Conservation (phyloP, 2,329 filamentous ascomycete species). For the Xylariaceae sp. region DNA sequence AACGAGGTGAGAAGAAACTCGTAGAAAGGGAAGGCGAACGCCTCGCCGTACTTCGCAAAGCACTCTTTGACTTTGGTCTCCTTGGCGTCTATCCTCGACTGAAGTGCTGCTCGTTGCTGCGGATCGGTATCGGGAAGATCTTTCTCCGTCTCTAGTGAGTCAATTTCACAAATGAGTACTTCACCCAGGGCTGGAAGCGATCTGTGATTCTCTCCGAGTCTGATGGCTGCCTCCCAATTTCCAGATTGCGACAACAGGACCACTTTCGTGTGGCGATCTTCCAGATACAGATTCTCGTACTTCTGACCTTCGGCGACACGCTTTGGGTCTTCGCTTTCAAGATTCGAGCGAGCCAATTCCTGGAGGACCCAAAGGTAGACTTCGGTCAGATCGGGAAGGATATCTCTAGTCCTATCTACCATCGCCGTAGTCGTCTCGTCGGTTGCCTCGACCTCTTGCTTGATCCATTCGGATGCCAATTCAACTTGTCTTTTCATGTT, state of each 20-base stretch:
- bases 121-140: constrained; percentile 32
- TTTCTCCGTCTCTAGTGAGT: constrained; percentile 36
- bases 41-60: constrained; percentile 62
- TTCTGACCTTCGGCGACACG: constrained; percentile 40
- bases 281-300: constrained; percentile 45
- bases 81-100: constrained; percentile 43
- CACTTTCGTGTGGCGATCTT: constrained; percentile 50
- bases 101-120: constrained; percentile 36
- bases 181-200: constrained; percentile 54
- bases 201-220: constrained; percentile 54
- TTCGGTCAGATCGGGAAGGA: constrained; percentile 50
- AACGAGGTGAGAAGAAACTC: constrained; percentile 67
- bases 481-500: constrained; percentile 58
- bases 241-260: constrained; percentile 50
- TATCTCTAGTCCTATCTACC: constrained; percentile 43
- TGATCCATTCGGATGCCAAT: constrained; percentile 53
- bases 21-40: constrained; percentile 75
- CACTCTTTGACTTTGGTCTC: constrained; percentile 45
- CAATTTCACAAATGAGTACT: constrained; percentile 52
- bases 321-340: constrained; percentile 42
- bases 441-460: constrained; percentile 37
- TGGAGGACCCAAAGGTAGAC: constrained; percentile 51
- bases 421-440: constrained; percentile 33
- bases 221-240: constrained; percentile 56
- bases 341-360: constrained; percentile 50